Evolutionary conservation across 1,284 basidiomycete species (phyloP), one percentile per base, ranked within the genome.

Genomic region (Cryptococcus sp.): DNA sequence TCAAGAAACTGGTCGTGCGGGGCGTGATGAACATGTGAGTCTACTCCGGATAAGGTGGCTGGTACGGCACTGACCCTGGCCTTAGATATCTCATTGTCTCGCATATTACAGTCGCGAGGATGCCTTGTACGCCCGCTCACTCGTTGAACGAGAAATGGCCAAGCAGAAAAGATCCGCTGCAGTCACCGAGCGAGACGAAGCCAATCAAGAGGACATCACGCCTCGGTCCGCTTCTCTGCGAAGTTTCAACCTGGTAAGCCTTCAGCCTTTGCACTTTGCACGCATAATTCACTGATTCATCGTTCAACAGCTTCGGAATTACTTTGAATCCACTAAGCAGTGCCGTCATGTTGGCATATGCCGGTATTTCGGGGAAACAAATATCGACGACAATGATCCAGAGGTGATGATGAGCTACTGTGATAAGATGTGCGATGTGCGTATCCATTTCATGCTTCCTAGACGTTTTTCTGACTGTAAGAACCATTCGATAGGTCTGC

Each of bases 1-100:
- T 71, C 91, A 93, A 72, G 91, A 93, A 73, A 93, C 90, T 52
- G 90, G 90, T 38, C 82, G 90, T 58, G 91, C 88, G 45, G 91
- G 91, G n/a, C 82, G 91, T 55, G 90, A 93, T 74, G 89, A 89
- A 41, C 78, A 82, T 63, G 89, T 90, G 66, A 72, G 85, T 79
- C 23, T 17, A 16, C 15, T 49, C 25, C n/a, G 22, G 19, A 39
- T 23, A 25, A 25, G 25, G 35, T 35, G 47, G 27, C 23, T 40
- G 30, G 16, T 16, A 35, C 13, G 23, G 17, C 17, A 39, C 60
- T 50, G 35, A 52, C 8, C 1, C 27, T n/a, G n/a, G 46, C 20
- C 38, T 20, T 61, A 91, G 89, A 84, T 87, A 8, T 83, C 90
- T 0, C 89, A 88, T 76, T 92, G 90, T 63, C 77, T 91, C 22